Base-by-base conservation (phyloP, 2,329 filamentous ascomycete genomes). In the Fusarium mundagurra region DNA sequence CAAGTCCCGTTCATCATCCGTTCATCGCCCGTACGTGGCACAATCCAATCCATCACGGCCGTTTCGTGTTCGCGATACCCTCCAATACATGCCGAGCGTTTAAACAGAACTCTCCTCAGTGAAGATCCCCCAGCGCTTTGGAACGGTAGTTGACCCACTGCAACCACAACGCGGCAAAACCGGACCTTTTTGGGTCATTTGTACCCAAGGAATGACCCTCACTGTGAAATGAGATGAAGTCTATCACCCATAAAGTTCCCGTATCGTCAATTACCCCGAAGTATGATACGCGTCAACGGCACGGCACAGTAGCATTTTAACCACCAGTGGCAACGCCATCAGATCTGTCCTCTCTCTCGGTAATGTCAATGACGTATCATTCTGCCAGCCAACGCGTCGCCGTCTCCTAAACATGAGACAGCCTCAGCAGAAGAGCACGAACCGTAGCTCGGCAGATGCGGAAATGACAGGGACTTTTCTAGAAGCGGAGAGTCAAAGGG, bases 391-490 rank as follows among this genome's bases (percentile, higher is more conserved):
- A 55, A n/a, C 34, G 34, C 34, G 33, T 29, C 38, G 36, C 24
- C 34, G 11, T 45, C 43, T 11, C 34, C 51, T 55, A 31, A 55
- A 55, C 33, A 41, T 31, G 51, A 41, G 34, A 55, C 51, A n/a
- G 47, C 47, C 24, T 18, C 41, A n/a, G 16, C 57, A 22, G 24
- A 22, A 16, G n/a, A 36, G 67, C 34, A 44, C 65, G 18, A 58
- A 53, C 58, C 51, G 18, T 20, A 36, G 11, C 24, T 34, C 45
- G 65, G 67, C 31, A 47, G 31, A 47, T 29, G 59, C 59, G 65
- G 67, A 64, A 69, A 69, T 59, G 65, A 69, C 38, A 44, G 50
- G 64, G 64, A 57, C 12, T 5, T n/a, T 70, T 54, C 69, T 24
- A 50, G 60, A 70, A 70, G 60, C 24, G 18, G 57, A 27, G 43